Evolutionary conservation across 1,284 basidiomycete genomes (phyloP).

Genomic region (Cystobasidium pallidum): DNA sequence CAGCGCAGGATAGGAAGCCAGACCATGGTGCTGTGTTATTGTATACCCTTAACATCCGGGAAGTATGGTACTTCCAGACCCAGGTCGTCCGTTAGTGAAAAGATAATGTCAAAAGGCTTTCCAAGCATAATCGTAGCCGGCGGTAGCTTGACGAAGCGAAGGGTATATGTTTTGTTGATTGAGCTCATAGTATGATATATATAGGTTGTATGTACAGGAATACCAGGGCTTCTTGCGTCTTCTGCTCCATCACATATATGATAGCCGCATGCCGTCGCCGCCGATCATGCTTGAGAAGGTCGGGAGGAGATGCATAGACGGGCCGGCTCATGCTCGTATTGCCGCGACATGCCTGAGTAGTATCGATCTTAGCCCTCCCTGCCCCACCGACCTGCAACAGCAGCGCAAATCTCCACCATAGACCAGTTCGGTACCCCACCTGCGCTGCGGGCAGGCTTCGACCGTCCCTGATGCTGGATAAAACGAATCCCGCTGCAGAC

Average conservation of each 20-base stretch:
- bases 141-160: slow-evolving; percentile 39
- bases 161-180: slow-evolving; percentile 32
- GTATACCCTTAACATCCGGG: neutral
- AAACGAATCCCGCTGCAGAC: neutral
- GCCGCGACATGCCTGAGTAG: no score
- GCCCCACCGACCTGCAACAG: no score
- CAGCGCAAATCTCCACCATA: no score
- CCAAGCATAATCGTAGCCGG: slow-evolving; percentile 19
- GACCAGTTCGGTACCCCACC: no score
- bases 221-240: neutral
- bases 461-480: neutral
- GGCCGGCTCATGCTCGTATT: no score
- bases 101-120: slow-evolving; percentile 33
- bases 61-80: slow-evolving; percentile 21
- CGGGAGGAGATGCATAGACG: no score
- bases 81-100: slow-evolving; percentile 43
- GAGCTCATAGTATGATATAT: neutral
- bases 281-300: no score
- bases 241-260: neutral
- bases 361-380: no score
- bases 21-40: neutral
- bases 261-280: no score
- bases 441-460: no score
- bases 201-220: neutral
- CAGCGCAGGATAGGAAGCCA: neutral